Base-by-base conservation (phyloP, 2,329 filamentous ascomycete genomes). In the Clonostachys chloroleuca region DNA sequence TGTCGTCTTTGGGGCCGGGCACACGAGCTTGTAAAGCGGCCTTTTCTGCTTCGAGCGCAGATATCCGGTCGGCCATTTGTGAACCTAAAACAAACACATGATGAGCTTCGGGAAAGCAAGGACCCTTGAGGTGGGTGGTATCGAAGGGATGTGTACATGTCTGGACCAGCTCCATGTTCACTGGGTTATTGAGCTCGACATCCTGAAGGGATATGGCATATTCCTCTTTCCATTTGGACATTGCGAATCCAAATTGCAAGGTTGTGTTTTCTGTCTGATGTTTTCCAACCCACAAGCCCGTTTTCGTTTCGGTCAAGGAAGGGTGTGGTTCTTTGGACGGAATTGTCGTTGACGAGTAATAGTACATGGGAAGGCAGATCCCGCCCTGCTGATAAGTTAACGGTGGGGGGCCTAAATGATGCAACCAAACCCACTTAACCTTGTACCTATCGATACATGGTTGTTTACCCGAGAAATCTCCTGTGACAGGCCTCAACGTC, bases 191-290 rank as follows among this genome's bases (percentile, higher is more conserved):
- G 52, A 82, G 78, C 59, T 83, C 78, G 58, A 89, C 88, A 58
- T 86, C 84, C 56, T 83, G 78, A 54, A 97, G 75, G 54, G 86
- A 86, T 51, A 81, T 74, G 52, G 89, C 75, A 65, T 95, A 96
- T 59, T 95, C 87, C 55, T 88, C 83, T 59, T 85, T 80, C 88
- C 92, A 95, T 72, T 80, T 81, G 53, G 81, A 76, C 76, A 80
- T 80, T 49, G 34, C 61, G 45, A 10, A 13, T 8, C 20, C 24
- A 30, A 30, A 30, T 9, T 30, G 8, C 24, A 30, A 30, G 24
- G 3, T 30, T 8, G 24, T 30, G 24, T 10, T 30, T 4, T 30
- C 8, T 30, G 9, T 10, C 24, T 2, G 24, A 10, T 10, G 24
- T 10, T 6, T 10, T 30, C 24, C 24, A 30, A 10, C 24, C 24